These are phyloP conservation scores for Trichosporon sp. DNA, from an alignment of 1,284 basidiomycete genomes.

Conservation along the genomic window DNA sequence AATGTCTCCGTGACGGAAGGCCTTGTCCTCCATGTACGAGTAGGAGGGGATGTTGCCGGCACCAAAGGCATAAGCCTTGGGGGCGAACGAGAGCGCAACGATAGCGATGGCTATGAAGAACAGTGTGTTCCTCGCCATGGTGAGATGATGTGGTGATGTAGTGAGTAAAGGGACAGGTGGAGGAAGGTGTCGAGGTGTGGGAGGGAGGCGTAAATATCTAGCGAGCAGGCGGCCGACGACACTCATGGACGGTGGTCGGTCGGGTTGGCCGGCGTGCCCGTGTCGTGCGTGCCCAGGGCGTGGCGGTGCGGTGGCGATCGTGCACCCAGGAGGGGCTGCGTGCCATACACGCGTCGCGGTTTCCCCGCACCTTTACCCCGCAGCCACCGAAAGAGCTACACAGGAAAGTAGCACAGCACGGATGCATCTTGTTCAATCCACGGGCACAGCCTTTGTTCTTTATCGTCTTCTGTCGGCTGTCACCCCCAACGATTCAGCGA, in stretches of 20 bases:
- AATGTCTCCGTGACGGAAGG: conserved; percentile 83
- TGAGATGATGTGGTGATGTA: conserved; percentile 13
- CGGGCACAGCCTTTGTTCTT: not conserved
- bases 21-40: conserved; percentile 62
- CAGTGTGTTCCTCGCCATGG: conserved; percentile 43
- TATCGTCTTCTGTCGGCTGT: not conserved
- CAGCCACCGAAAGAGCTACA: not conserved
- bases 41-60: conserved; percentile 56
- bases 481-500: not conserved
- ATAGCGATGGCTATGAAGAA: conserved; percentile 45
- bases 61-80: conserved; percentile 51
- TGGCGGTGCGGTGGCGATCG: conserved; percentile 6
- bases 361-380: conserved; percentile 6
- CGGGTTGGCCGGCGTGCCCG: too few species aligned
- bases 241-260: too few species aligned
- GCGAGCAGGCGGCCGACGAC: not conserved
- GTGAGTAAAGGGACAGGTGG: not conserved
- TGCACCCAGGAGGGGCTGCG: not conserved
- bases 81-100: conserved; percentile 51
- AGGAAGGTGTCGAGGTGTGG: not conserved
- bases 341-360: not conserved
- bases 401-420: not conserved
- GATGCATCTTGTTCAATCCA: not conserved
- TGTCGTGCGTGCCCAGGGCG: not conserved
- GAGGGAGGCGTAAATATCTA: not conserved